These are phyloP conservation scores for Neurospora intermedia DNA, from an alignment of 495 filamentous ascomycete genomes.

Conservation along the genomic window DNA sequence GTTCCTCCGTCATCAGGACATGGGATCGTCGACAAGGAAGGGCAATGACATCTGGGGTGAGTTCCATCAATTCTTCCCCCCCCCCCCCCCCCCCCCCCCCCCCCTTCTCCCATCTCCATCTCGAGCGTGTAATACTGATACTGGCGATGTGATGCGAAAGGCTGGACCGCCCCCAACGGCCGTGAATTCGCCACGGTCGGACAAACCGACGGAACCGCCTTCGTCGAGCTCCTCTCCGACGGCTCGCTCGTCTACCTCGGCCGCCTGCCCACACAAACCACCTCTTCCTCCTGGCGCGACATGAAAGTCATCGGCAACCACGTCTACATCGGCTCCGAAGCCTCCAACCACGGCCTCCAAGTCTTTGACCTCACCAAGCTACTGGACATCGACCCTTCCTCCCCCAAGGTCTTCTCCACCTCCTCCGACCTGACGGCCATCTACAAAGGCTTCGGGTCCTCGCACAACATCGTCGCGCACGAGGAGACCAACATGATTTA, in stretches of 20 bases:
- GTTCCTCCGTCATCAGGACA: constrained; percentile 11
- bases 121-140: not conserved
- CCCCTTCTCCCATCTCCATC: not conserved
- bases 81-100: not conserved
- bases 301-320: constrained; percentile 33
- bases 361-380: constrained; percentile 39
- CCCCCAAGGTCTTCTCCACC: constrained; percentile 13
- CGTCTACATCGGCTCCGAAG: constrained; percentile 36
- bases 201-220: constrained; percentile 40
- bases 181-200: constrained; percentile 41
- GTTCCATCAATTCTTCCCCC: not conserved
- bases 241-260: constrained; percentile 38
- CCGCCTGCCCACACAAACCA: constrained; percentile 29
- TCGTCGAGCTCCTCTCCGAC: constrained; percentile 31
- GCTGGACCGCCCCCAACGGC: constrained; percentile 35
- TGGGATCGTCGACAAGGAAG: constrained; percentile 9
- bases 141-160: not conserved
- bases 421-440: constrained; percentile 11
- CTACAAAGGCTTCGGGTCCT: constrained; percentile 15
- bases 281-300: constrained; percentile 33
- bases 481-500: constrained; percentile 31
- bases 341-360: constrained; percentile 33
- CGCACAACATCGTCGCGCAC: constrained; percentile 40
- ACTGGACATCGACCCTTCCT: constrained; percentile 10
- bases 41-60: constrained; percentile 9